Evolutionary conservation across 352 stramenopile genomes (phyloP).

Genomic region (Pythium folliculosum): DNA sequence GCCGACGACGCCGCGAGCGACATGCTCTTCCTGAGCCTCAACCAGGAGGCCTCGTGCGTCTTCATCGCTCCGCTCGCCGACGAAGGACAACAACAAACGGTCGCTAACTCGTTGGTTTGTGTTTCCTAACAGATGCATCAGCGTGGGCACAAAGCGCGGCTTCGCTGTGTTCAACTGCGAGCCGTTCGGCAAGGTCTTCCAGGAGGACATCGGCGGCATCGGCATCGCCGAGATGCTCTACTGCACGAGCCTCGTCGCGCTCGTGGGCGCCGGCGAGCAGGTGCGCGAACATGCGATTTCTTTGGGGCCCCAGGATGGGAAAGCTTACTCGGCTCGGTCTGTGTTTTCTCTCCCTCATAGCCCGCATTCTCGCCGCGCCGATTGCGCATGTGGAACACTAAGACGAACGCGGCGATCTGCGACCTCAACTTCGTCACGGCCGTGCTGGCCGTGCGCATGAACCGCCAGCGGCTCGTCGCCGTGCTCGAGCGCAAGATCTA

Average conservation of each 20-base stretch:
- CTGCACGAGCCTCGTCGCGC: slow-evolving; percentile 90
- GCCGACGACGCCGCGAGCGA: slow-evolving; percentile 48
- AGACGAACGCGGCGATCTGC: slow-evolving; percentile 88
- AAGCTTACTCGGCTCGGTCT: background rate
- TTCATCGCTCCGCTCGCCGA: background rate
- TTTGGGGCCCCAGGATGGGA: background rate
- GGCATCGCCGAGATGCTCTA: slow-evolving; percentile 93
- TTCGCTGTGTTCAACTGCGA: slow-evolving; percentile 93
- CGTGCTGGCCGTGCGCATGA: slow-evolving; percentile 90
- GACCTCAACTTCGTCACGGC: slow-evolving; percentile 92
- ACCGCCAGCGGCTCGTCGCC: slow-evolving; percentile 86
- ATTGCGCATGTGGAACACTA: slow-evolving; percentile 93
- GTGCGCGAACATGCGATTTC: slow-evolving; percentile 27
- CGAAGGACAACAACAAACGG: background rate
- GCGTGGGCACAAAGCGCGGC: slow-evolving; percentile 83
- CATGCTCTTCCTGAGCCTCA: slow-evolving; percentile 91
- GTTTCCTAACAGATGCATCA: slow-evolving; percentile 71
- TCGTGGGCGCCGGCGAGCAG: slow-evolving; percentile 90
- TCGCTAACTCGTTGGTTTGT: background rate
- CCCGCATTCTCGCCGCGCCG: slow-evolving; percentile 89
- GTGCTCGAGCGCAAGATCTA: slow-evolving; percentile 90
- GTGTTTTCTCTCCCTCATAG: slow-evolving; percentile 28
- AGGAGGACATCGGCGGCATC: slow-evolving; percentile 87
- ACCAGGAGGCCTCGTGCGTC: slow-evolving; percentile 90
- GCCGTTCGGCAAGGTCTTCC: slow-evolving; percentile 89